Evolutionary conservation across 306 rosid species (phyloP), one percentile per base, ranked within the genome.

Genomic region (Lablab purpureus): DNA sequence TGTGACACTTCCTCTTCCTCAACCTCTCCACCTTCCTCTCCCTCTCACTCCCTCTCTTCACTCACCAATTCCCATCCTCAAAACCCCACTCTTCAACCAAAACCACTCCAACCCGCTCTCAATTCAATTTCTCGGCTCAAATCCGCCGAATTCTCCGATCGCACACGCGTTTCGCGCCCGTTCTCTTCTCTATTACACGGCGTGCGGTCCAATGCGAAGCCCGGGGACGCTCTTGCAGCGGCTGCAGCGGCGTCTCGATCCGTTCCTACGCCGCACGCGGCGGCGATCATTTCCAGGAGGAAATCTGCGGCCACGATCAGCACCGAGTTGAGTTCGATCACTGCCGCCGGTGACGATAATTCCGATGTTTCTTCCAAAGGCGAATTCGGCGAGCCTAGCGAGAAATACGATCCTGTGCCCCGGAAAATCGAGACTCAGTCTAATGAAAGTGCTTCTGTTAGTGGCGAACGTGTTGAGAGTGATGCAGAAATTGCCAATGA

Each of bases 171-270:
- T 18, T 82, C 85, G n/a, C 84, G 89, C 51, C 90, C 91, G 1
- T 86, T 93, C 82, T 84, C 91, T 47, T 90, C 97, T 60, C 84
- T 95, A 36, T 78, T 95, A 0, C 87, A 84, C 4, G 94, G 93
- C 13, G 90, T 92, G 21, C 85, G 92, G 21, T 85, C 97, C 56
- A 92, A 86, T 62, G 96, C 89, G 15, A 95, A 93, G 83, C 98
- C 99, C 8, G 99, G 99, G 37, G 98, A 90, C 12, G 99, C 99
- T 15, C 86, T 95, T 21, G 98, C 99, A 0, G 98, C 97, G 0
- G 99, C 99, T 0, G 95, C 91, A 0, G 99, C 99, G 1, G 94
- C 99, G 4, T 90, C 98, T 6, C 90, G 99, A 88, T 87, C 97
- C 41, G 79, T 87, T 22, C 96, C 91, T 6, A 80, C 96, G 0